Conservation (phyloP, 2,329 filamentous ascomycete species). For the Neonectria magnoliae region DNA sequence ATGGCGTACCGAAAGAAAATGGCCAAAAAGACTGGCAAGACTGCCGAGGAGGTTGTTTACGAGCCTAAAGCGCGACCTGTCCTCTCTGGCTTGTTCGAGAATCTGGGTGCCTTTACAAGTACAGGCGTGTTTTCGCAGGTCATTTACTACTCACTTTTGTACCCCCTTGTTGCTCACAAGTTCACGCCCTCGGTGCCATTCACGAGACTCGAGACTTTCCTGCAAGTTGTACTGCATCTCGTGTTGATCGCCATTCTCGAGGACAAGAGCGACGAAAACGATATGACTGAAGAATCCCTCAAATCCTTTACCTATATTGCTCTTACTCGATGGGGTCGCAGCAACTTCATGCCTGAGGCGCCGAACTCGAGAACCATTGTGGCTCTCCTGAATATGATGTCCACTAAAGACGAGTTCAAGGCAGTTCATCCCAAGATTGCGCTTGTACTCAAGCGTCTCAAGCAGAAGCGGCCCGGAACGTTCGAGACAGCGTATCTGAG, state of each 20-base stretch:
- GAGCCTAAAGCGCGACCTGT: conserved; percentile 86
- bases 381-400: conserved; percentile 69
- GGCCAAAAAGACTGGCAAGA: conserved; percentile 86
- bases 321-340: conserved; percentile 70
- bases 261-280: conserved; percentile 71
- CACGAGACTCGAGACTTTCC: conserved; percentile 88
- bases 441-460: conserved; percentile 84
- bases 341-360: conserved; percentile 68
- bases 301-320: conserved; percentile 79
- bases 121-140: conserved; percentile 90
- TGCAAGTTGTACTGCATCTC: conserved; percentile 91
- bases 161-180: conserved; percentile 75
- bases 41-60: conserved; percentile 85
- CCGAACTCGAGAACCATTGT: conserved; percentile 70
- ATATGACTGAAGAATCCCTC: conserved; percentile 56
- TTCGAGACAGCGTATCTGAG: conserved; percentile 75
- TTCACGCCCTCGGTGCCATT: conserved; percentile 79
- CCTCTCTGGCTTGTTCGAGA: conserved; percentile 77
- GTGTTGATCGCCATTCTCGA: conserved; percentile 87
- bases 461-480: conserved; percentile 78
- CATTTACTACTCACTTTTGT: conserved; percentile 87
- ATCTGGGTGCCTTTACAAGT: conserved; percentile 81
- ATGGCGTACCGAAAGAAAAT: conserved; percentile 86
- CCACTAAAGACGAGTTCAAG: conserved; percentile 78
- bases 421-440: conserved; percentile 85